phyloP scores from a whole-genome alignment of 2,329 filamentous ascomycete genomes.

The Fusarium napiforme region DNA sequence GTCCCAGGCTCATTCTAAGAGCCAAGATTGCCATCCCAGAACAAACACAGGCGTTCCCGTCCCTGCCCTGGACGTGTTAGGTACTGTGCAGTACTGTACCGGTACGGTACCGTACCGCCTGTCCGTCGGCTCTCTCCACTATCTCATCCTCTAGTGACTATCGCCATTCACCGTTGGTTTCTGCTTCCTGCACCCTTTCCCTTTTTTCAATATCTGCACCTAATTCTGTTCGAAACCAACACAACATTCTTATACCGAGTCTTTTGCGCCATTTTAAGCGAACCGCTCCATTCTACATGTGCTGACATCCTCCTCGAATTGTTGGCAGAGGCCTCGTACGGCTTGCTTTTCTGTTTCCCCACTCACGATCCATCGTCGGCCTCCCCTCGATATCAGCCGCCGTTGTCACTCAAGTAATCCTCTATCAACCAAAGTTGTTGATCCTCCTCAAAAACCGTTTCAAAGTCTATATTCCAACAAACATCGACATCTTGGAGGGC shows the following conservation, averaged over 20 bases:
- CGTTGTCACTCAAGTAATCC: slow-evolving; percentile 19
- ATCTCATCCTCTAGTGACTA: slow-evolving; percentile 29
- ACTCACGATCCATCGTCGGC: slow-evolving; percentile 30
- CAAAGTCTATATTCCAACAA: slow-evolving; percentile 10
- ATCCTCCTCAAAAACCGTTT: slow-evolving; percentile 6
- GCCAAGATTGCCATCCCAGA: slow-evolving; percentile 39
- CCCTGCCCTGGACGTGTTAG: slow-evolving; percentile 31
- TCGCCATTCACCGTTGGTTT: slow-evolving; percentile 37
- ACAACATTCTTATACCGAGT: background rate
- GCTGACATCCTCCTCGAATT: slow-evolving; percentile 37
- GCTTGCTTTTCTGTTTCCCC: slow-evolving; percentile 28
- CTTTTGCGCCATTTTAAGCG: slow-evolving; percentile 2
- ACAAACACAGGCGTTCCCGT: slow-evolving; percentile 35
- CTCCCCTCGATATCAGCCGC: slow-evolving; percentile 35
- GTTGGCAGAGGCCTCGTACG: slow-evolving; percentile 33
- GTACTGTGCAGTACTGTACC: background rate
- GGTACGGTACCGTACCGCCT: slow-evolving; percentile 29
- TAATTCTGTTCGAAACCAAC: slow-evolving; percentile 5
- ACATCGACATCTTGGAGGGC: slow-evolving; percentile 20
- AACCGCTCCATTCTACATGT: slow-evolving; percentile 31
- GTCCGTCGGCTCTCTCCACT: slow-evolving; percentile 33
- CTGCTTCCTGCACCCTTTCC: slow-evolving; percentile 34
- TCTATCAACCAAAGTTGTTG: slow-evolving; percentile 19
- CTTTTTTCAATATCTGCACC: slow-evolving; percentile 23
- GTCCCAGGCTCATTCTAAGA: slow-evolving; percentile 23